Base-by-base conservation (phyloP, 2,329 filamentous ascomycete species). In the Fonsecaea pedrosoi region DNA sequence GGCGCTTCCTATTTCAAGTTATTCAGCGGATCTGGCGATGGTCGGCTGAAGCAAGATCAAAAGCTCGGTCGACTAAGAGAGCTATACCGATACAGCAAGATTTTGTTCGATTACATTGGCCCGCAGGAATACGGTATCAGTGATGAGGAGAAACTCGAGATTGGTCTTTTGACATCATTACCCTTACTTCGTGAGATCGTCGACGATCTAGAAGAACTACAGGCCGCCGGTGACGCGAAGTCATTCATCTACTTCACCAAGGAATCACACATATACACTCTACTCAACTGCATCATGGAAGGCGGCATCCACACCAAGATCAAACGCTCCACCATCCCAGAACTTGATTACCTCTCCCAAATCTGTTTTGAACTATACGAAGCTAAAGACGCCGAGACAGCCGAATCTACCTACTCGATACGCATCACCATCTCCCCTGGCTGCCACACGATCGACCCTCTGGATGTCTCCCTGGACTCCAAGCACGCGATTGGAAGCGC, bases 181-280 rank as follows among this genome's bases (percentile, higher is more conserved):
- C 96, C 95, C 2, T 84, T 99, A 15, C 87, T 99, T 54, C 96
- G 96, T 78, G 95, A 99, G 80, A 97, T 99, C 73, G 95, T 99
- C 6, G 91, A 94, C 75, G 94, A 99, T 74, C 85, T 99, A 1
- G 96, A 99, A 81, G 94, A 98, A 79, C 92, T 98, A 79, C 95
- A 99, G 79, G 94, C 95, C 3, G 96, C 92, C 0, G 90, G 94
- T 61, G 92, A 96, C 72, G 93, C 94, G 54, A 97, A 97, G 77
- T 94, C 91, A 1, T 98, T 98, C 83, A 92, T 98, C 80, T 99
- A 99, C 82, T 99, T 99, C 79, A 99, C 95, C 70, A 99, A 99
- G 79, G 95, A 99, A 80, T 97, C 92, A 0, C 95, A 99, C 78
- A 97, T 99, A 70, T 99, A 99, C 81, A 99, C 95, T 4, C 86